A percentile compares a stretch with the other conserved stretches of the same genome.
Evolutionary conservation across 2,329 filamentous ascomycete species (phyloP).

Genomic region (Elsinoe australis): DNA sequence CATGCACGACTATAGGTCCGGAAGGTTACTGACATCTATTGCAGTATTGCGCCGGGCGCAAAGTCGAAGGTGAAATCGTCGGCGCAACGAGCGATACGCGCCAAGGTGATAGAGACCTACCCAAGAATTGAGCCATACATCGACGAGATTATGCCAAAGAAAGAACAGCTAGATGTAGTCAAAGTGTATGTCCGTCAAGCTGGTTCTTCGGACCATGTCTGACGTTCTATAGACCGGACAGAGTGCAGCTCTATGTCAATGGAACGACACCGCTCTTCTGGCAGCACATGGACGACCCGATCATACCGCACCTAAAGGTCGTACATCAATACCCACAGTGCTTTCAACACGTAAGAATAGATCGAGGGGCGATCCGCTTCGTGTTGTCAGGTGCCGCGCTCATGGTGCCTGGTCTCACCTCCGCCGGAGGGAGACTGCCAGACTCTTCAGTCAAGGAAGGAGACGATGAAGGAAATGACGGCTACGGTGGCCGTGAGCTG

Average conservation of each 20-base stretch:
- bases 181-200: conserved; percentile 55
- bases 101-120: conserved; percentile 74
- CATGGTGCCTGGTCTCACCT: conserved; percentile 92
- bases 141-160: conserved; percentile 93
- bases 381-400: conserved; percentile 87
- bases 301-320: conserved; percentile 81
- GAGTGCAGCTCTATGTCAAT: conserved; percentile 80
- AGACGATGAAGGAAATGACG: conserved; percentile 35
- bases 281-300: conserved; percentile 68
- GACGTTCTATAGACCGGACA: conserved; percentile 58
- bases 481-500: conserved; percentile 57
- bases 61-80: conserved; percentile 98
- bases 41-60: conserved; percentile 63
- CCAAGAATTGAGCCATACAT: conserved; percentile 80
- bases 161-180: conserved; percentile 78
- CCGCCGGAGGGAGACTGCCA: conserved; percentile 71
- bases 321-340: conserved; percentile 82
- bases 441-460: conserved; percentile 36
- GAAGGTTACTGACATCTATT: conserved; percentile 17
- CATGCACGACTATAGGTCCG: not conserved
- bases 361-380: conserved; percentile 93
- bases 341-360: conserved; percentile 80
- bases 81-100: conserved; percentile 77
- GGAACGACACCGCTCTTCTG: conserved; percentile 77
- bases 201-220: not conserved